Evolutionary conservation across 176 grass and related monocot species (phyloP).

Genomic region (Zizania latifolia): DNA sequence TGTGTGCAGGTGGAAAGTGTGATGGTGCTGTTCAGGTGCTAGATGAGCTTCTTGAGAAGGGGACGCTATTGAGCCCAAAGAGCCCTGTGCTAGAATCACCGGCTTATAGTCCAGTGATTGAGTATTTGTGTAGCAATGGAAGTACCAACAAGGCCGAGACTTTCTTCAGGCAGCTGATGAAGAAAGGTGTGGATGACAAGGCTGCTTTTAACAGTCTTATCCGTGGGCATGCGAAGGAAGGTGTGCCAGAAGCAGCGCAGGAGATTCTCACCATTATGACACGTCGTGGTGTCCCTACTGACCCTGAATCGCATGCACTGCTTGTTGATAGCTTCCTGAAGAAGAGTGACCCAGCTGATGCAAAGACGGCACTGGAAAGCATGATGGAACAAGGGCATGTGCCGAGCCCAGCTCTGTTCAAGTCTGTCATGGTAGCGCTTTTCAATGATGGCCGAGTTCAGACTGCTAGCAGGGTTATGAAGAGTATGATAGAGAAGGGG

Average conservation of each 20-base stretch:
- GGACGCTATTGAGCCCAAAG: constrained; percentile 49
- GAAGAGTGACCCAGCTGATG: constrained; percentile 73
- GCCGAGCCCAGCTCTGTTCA: constrained; percentile 65
- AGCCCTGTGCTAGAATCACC: constrained; percentile 46
- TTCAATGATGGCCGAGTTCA: constrained; percentile 58
- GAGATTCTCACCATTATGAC: constrained; percentile 79
- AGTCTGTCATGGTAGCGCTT: constrained; percentile 69
- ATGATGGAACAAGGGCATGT: constrained; percentile 94
- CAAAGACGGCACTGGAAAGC: constrained; percentile 58
- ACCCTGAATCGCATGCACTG: constrained; percentile 48
- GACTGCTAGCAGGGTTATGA: constrained; percentile 90
- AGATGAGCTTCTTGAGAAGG: constrained; percentile 79
- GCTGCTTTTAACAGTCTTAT: constrained; percentile 82
- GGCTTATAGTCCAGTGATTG: constrained; percentile 69
- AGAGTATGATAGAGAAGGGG: constrained; percentile 90
- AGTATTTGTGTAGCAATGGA: constrained; percentile 66
- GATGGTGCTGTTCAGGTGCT: constrained; percentile 55
- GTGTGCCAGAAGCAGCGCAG: constrained; percentile 42
- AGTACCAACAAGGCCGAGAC: constrained; percentile 68
- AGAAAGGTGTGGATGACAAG: constrained; percentile 84
- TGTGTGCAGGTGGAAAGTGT: constrained; percentile 60
- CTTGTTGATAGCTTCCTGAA: constrained; percentile 76
- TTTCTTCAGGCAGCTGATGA: constrained; percentile 98
- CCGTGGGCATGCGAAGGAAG: constrained; percentile 80
- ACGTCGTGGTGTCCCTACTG: constrained; percentile 56